phyloP scores from a whole-genome alignment of 305 asterid genomes.

The Nicotiana rustica region DNA sequence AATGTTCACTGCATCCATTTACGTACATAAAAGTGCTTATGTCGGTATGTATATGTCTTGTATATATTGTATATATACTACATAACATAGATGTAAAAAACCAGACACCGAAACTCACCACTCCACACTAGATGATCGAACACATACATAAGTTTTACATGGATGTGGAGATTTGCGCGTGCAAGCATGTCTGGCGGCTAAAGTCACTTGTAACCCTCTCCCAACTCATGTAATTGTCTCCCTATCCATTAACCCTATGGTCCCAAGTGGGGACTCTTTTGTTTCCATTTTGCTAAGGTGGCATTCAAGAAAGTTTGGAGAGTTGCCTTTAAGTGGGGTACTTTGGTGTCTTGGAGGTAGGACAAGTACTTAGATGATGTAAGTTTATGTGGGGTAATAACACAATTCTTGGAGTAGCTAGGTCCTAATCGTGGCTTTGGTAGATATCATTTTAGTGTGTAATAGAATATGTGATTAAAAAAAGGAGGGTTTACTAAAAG shows the following conservation, averaged over 20 bases:
- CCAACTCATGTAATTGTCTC: conserved; percentile 52
- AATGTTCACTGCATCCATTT: not conserved
- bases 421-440: conserved; percentile 33
- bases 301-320: conserved; percentile 37
- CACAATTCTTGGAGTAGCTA: conserved; percentile 24
- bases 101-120: not conserved
- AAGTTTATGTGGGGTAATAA: conserved; percentile 50
- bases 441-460: conserved; percentile 36
- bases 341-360: conserved; percentile 46
- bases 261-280: conserved; percentile 57
- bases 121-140: not conserved
- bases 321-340: conserved; percentile 38
- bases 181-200: conserved; percentile 67
- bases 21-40: too few relatives aligned
- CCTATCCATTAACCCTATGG: conserved; percentile 38
- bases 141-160: not conserved
- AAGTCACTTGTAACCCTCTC: conserved; percentile 51
- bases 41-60: not conserved
- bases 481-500: not conserved
- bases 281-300: conserved; percentile 33
- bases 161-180: conserved; percentile 45
- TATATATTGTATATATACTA: conserved; percentile 11
- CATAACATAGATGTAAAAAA: not conserved
- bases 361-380: conserved; percentile 46
- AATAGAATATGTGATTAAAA: conserved; percentile 7